Evolutionary conservation across 176 grass and related monocot genomes (phyloP), one percentile per base, ranked within the genome.

Genomic region (Microstegium vimineum): DNA sequence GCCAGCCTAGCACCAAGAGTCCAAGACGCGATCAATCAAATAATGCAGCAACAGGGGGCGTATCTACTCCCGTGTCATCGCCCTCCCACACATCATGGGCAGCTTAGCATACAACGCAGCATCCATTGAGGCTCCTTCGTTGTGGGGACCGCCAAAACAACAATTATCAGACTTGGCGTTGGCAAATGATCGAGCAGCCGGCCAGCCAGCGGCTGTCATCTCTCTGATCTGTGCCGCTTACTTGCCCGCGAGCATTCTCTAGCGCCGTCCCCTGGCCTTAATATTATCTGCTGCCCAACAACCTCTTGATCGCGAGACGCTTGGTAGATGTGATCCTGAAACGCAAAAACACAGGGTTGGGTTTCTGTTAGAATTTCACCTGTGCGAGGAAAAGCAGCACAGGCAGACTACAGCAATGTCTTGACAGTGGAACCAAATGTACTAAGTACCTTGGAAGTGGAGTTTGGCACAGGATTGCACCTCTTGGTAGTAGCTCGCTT

Each of bases 401-500:
- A 73, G 7, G 4, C 14, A 73, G 7, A 2, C 25, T 65, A 20
- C 18, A 49, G 6, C 20, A 60, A 46, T 59, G 71, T 47, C 27
- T 5, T 60, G 10, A 28, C 14, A 59, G 20, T 22, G 34, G 41
- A 78, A 77, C 10, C 5, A 63, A 25, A 31, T 9, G 14, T n/a
- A n/a, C n/a, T n/a, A n/a, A 13, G 23, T 89, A 97, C 94, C 94
- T 88, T 71, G 51, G 80, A 76, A 61, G n/a, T 66, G 54, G 74
- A 82, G 52, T 81, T 64, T 66, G 76, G 46, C 35, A 28, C 82
- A 40, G 90, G 35, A 73, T 52, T 56, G 51, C 73, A 22, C 82
- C 90, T 88, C 82, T 84, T 91, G 62, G 59, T 78, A 59, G 59
- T 78, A 59, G 92, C 81, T 60, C 90, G 54, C 70, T 92, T 97